Evolutionary conservation across 2,329 filamentous ascomycete genomes (phyloP).

Genomic region (Pyrenophora tritici-repentis): DNA sequence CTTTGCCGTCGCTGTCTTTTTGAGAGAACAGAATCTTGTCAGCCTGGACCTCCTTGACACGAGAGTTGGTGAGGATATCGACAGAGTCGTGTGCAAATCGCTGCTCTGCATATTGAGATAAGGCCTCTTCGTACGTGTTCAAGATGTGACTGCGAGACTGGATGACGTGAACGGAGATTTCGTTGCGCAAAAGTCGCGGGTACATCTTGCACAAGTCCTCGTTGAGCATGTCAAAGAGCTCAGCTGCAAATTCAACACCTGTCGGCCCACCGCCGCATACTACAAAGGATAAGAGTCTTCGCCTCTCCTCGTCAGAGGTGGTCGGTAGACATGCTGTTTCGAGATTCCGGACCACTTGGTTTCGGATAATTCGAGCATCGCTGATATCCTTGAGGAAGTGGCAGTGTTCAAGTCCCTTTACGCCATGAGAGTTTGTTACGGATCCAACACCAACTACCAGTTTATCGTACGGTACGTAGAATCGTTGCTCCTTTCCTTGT

Average conservation of each 20-base stretch:
- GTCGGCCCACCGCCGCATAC: constrained; percentile 93
- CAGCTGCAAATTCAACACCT: constrained; percentile 95
- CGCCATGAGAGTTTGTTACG: constrained; percentile 90
- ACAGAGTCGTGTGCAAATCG: constrained; percentile 90
- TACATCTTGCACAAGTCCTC: constrained; percentile 80
- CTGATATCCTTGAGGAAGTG: constrained; percentile 95
- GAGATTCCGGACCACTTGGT: constrained; percentile 84
- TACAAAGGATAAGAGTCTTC: constrained; percentile 90
- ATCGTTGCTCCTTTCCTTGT: constrained; percentile 73
- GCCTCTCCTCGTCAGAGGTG: constrained; percentile 84
- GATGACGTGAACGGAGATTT: constrained; percentile 96
- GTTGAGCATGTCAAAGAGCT: constrained; percentile 94
- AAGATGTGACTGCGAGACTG: constrained; percentile 93
- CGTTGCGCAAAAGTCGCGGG: constrained; percentile 88
- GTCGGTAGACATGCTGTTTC: constrained; percentile 93
- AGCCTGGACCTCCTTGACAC: constrained; percentile 83
- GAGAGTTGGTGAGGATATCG: constrained; percentile 87
- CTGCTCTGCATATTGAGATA: constrained; percentile 90
- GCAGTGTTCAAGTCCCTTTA: constrained; percentile 91
- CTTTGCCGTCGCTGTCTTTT: constrained; percentile 71
- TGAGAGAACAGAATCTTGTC: constrained; percentile 92
- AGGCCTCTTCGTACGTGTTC: constrained; percentile 95
- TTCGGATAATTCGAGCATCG: constrained; percentile 87
- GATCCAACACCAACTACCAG: constrained; percentile 91
- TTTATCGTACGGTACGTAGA: constrained; percentile 98